phyloP scores from a whole-genome alignment of 805 yeast genomes.

The Spathaspora gorwiae region DNA sequence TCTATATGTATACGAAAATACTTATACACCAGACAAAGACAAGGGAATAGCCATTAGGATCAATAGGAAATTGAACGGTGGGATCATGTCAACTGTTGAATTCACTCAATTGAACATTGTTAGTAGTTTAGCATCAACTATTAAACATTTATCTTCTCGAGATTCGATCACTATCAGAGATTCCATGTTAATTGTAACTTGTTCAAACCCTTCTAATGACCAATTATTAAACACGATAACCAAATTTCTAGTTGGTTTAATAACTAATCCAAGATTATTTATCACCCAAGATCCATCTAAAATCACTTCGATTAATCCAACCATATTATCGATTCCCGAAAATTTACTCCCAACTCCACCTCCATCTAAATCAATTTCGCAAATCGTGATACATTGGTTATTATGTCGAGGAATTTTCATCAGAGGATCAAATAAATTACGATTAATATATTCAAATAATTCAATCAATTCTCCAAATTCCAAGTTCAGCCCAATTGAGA shows the following conservation, averaged over 20 bases:
- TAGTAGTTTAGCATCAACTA: constrained; percentile 48
- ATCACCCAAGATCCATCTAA: constrained; percentile 8
- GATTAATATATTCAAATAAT: constrained; percentile 5
- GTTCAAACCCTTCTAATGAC: constrained; percentile 15
- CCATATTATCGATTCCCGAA: constrained; percentile 21
- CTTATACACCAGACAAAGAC: constrained; percentile 29
- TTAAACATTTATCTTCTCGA: constrained; percentile 43
- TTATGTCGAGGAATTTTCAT: not conserved
- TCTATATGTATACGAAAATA: constrained; percentile 19
- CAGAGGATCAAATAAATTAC: not conserved
- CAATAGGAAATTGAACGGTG: constrained; percentile 10
- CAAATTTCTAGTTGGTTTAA: constrained; percentile 37
- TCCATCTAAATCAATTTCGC: not conserved
- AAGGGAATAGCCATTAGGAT: constrained; percentile 32
- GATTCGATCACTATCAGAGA: constrained; percentile 27
- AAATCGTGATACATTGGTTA: not conserved
- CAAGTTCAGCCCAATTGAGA: not conserved
- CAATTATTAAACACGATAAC: constrained; percentile 25
- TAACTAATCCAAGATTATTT: constrained; percentile 25
- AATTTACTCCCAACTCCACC: not conserved
- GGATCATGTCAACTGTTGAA: constrained; percentile 10
- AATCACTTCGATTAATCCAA: constrained; percentile 14
- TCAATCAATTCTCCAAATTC: not conserved
- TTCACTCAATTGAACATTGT: constrained; percentile 52
- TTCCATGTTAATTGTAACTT: constrained; percentile 17